Evolutionary conservation across 768 basidiomycete species (phyloP).

Genomic region (Tylopilus vinaceipallidus): DNA sequence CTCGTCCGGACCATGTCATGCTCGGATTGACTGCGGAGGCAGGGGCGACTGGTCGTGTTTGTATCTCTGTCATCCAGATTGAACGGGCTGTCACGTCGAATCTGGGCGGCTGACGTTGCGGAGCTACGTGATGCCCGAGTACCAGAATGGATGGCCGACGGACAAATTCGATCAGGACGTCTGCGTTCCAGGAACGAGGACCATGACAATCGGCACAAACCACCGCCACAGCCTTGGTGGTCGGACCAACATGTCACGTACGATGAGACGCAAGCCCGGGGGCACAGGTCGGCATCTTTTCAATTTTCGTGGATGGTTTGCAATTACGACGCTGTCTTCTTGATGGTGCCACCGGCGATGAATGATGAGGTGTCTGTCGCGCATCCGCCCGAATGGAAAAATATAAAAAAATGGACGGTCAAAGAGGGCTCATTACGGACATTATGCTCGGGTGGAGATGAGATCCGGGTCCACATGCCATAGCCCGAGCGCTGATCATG

Average conservation of each 20-base stretch:
- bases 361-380: constrained; percentile 9
- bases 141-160: not conserved
- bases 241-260: constrained; percentile 17
- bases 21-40: not conserved
- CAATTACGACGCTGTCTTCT: constrained; percentile 13
- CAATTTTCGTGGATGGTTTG: constrained; percentile 3
- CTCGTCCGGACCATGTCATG: not conserved
- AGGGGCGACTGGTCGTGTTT: not conserved
- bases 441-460: constrained; percentile 13
- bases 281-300: constrained; percentile 2
- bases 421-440: not conserved
- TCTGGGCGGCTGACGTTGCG: not conserved
- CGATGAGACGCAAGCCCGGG: not conserved
- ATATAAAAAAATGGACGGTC: not conserved
- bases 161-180: not conserved
- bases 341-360: constrained; percentile 11
- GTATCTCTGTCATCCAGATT: constrained; percentile 5
- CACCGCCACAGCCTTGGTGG: constrained; percentile 19
- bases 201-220: constrained; percentile 3
- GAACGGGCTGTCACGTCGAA: constrained; percentile 1
- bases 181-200: constrained; percentile 7
- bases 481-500: constrained; percentile 27
- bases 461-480: not conserved
- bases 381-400: constrained; percentile 15
- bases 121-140: not conserved